Base-by-base conservation (phyloP, 225 moss, liverwort and hornwort species). In the Straminergon stramineum region DNA sequence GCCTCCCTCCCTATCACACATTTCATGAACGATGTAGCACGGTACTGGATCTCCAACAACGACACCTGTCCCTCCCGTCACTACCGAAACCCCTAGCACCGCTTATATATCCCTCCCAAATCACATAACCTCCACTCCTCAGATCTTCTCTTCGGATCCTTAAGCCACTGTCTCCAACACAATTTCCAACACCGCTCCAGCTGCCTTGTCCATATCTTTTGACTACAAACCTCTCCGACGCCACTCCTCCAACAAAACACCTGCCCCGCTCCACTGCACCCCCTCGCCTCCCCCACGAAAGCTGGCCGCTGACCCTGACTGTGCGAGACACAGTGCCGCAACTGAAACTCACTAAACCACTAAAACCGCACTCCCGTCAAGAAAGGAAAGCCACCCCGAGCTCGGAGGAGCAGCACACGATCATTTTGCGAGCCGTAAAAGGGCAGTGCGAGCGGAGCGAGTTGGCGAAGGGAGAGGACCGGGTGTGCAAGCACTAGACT, bases 21-120 rank as follows among this genome's bases (percentile, higher is more conserved):
- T 94, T 91, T 90, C 94, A 93, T 79, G 88, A 88, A 75, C 86
- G 80, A 86, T 62, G 91, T 84, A 75, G 88, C 92, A 93, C 92
- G 93, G 89, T 71, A 87, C 88, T 66, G 80, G 89, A 93, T 93
- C 91, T 86, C 84, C 84, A 56, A 60, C 58, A 87, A 82, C 53
- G 55, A 53, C 61, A 90, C 87, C 91, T 89, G 87, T 68, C 39
- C 48, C 83, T 89, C 82, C 84, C 53, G 74, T 88, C 31, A 71
- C 88, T 80, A 18, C 51, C 79, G 48, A 83, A 83, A 69, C 75
- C 84, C 60, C 84, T 21, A 48, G 90, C 86, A 83, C 83, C 68
- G 73, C 86, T 90, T 77, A 57, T 51, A 75, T 88, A 80, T 80
- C 53, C 88, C 73, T 75, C 87, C 41, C 73, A 86, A 73, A 88